These are phyloP conservation scores for Salix udensis DNA, from an alignment of 345 rosid genomes.

Conservation along the genomic window DNA sequence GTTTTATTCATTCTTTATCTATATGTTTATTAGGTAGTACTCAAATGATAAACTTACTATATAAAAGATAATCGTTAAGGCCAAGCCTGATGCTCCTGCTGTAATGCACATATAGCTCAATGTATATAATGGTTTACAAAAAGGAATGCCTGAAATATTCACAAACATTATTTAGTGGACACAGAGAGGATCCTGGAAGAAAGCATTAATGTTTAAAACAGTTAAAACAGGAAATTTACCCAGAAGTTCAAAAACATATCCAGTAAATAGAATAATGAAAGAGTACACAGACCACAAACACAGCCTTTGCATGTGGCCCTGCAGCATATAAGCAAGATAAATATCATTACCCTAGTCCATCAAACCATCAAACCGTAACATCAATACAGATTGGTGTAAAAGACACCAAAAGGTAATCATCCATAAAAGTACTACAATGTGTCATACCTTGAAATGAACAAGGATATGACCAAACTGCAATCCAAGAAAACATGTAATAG, in stretches of 20 bases:
- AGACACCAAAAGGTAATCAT: neutral
- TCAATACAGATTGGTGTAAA: neutral
- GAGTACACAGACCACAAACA: constrained; percentile 40
- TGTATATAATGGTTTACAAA: constrained; percentile 50
- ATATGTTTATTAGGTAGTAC: neutral
- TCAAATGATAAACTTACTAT: constrained; percentile 31
- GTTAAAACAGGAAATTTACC: constrained; percentile 28
- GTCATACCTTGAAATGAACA: constrained; percentile 41
- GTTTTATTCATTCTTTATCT: neutral
- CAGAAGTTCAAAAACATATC: constrained; percentile 36
- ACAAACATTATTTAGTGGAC: neutral
- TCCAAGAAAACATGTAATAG: constrained; percentile 50
- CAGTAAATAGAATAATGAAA: constrained; percentile 32
- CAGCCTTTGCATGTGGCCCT: constrained; percentile 40
- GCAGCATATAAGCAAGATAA: constrained; percentile 16
- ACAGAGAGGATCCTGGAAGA: neutral
- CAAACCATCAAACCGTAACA: neutral
- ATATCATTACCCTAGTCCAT: neutral
- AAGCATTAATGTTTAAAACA: neutral
- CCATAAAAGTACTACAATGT: neutral
- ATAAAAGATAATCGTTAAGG: constrained; percentile 41
- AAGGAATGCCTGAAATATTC: constrained; percentile 45
- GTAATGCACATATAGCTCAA: constrained; percentile 53
- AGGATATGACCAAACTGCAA: constrained; percentile 56
- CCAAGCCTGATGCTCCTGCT: constrained; percentile 53